Evolutionary conservation across 495 filamentous ascomycete genomes (phyloP).

Genomic region (Daldinia loculata): DNA sequence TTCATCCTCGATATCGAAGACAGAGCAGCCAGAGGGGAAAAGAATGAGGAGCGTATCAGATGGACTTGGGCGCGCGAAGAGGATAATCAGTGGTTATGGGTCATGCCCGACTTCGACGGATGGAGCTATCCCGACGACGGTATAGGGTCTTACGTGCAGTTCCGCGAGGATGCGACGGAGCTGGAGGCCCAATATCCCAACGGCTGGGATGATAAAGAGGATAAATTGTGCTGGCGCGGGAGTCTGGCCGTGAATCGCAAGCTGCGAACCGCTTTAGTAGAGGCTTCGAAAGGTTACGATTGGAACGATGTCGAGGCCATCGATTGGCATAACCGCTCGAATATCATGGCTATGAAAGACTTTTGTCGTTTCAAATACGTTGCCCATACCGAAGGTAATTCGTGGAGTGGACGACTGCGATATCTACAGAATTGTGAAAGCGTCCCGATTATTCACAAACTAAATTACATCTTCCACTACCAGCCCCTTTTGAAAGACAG

Average conservation of each 20-base stretch:
- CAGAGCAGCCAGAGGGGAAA: constrained; percentile 46
- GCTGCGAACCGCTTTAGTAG: constrained; percentile 54
- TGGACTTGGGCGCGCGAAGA: constrained; percentile 62
- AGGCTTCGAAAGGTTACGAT: constrained; percentile 46
- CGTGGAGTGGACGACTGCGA: constrained; percentile 63
- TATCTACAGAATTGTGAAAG: constrained; percentile 60
- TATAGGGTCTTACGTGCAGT: constrained; percentile 62
- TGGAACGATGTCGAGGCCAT: constrained; percentile 61
- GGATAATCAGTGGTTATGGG: constrained; percentile 61
- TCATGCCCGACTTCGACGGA: constrained; percentile 75
- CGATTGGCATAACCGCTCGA: constrained; percentile 50
- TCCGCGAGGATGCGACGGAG: constrained; percentile 50
- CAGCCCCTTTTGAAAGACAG: constrained; percentile 51
- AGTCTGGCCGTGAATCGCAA: constrained; percentile 43
- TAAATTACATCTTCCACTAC: constrained; percentile 56
- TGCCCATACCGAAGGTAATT: constrained; percentile 66
- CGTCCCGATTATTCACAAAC: constrained; percentile 57
- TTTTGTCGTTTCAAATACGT: constrained; percentile 62
- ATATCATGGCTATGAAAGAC: constrained; percentile 53
- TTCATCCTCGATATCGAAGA: constrained; percentile 69
- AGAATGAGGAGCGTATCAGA: constrained; percentile 49
- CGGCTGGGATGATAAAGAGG: constrained; percentile 60
- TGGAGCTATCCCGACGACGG: constrained; percentile 69
- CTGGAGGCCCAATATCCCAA: constrained; percentile 37
- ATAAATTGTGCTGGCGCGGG: constrained; percentile 69